Conservation (phyloP, 805 yeast species). For the Saccharomycopsis fibuligera region DNA sequence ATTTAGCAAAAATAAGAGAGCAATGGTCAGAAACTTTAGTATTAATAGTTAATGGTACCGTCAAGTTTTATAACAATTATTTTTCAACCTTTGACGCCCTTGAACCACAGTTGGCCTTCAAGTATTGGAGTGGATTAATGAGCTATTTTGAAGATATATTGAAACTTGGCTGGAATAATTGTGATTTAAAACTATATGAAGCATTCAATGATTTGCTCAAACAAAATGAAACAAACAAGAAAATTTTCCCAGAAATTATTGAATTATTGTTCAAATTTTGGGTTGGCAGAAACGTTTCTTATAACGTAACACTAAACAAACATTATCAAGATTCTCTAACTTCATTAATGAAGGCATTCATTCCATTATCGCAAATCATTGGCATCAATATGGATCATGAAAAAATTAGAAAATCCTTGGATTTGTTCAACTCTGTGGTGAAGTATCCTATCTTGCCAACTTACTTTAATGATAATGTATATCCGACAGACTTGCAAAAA, state of each 20-base stretch:
- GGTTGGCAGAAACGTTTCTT: conserved; percentile 38
- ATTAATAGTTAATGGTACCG: conserved; percentile 59
- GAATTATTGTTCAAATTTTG: conserved; percentile 45
- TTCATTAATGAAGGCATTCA: conserved; percentile 48
- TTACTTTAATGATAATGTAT: conserved; percentile 44
- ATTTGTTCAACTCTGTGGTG: conserved; percentile 57
- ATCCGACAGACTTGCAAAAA: conserved; percentile 58
- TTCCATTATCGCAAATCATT: conserved; percentile 37
- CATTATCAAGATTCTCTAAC: conserved; percentile 56
- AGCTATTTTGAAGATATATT: conserved; percentile 40
- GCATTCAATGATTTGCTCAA: conserved; percentile 43
- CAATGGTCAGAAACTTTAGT: conserved; percentile 59
- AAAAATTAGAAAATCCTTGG: conserved; percentile 43
- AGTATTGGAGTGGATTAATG: conserved; percentile 54
- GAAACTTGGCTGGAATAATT: conserved; percentile 39
- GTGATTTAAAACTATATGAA: conserved; percentile 51
- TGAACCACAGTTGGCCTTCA: conserved; percentile 22
- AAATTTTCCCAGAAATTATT: conserved; percentile 30
- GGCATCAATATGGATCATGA: conserved; percentile 28
- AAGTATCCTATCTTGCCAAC: conserved; percentile 69
- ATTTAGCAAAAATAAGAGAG: conserved; percentile 11
- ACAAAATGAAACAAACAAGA: conserved; percentile 4
- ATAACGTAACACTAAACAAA: conserved; percentile 33
- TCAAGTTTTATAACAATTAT: conserved; percentile 52
- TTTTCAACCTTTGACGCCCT: conserved; percentile 32